Evolutionary conservation across 2,329 filamentous ascomycete genomes (phyloP).

Genomic region (Pyricularia grisea): DNA sequence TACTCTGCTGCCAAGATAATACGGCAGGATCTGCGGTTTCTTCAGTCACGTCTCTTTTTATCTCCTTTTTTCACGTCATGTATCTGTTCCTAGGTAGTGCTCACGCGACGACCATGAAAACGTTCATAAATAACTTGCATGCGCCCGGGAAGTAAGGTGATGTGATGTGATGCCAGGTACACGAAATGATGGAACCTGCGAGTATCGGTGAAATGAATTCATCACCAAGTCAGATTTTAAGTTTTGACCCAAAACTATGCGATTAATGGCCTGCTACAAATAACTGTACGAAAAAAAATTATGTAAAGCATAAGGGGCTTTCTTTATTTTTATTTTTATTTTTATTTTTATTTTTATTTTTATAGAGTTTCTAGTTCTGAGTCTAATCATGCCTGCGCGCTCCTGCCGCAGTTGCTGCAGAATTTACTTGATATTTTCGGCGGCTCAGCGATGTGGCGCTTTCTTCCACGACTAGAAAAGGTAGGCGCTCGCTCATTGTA

Average conservation of each 20-base stretch:
- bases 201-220: not conserved
- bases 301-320: not conserved
- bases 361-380: too few species aligned
- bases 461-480: not conserved
- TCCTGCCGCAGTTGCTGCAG: not conserved
- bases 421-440: not conserved
- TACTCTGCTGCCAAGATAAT: slow-evolving; percentile 6
- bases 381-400: not conserved
- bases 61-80: slow-evolving; percentile 1
- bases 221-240: not conserved
- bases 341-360: not conserved
- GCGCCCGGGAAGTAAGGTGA: not conserved
- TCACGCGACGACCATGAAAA: slow-evolving; percentile 5
- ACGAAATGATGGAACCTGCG: too few species aligned
- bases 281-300: not conserved
- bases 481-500: not conserved
- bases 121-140: not conserved
- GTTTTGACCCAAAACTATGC: too few species aligned
- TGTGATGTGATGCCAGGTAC: not conserved
- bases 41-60: slow-evolving; percentile 3
- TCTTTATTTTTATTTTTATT: not conserved
- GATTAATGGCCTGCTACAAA: not conserved
- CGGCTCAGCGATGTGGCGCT: not conserved
- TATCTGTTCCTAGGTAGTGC: slow-evolving; percentile 7
- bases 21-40: slow-evolving; percentile 6